Percentiles rank a stretch among this genome's conserved stretches.
These are phyloP conservation scores for Zygotorulaspora mrakii DNA, from an alignment of 1,139 yeast genomes.

Conservation along the genomic window DNA sequence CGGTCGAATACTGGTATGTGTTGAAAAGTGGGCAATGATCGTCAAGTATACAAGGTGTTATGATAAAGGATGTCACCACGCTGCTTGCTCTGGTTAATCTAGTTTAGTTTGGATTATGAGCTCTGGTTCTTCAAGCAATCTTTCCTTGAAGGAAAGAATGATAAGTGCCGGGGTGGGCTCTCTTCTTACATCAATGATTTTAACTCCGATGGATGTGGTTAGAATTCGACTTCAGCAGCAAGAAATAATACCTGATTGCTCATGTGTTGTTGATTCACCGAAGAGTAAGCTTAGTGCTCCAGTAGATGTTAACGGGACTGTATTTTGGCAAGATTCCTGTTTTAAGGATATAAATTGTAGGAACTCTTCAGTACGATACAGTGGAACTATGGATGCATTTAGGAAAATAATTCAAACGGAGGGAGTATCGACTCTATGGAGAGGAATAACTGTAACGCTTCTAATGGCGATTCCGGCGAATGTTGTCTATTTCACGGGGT, in stretches of 20 bases:
- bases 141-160: conserved; percentile 52
- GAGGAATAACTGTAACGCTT: conserved; percentile 80
- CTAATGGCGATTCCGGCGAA: conserved; percentile 92
- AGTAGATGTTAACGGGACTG: conserved; percentile 23
- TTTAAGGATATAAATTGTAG: conserved; percentile 32
- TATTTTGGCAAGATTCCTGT: conserved; percentile 43
- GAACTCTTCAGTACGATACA: conserved; percentile 33
- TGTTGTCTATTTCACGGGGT: conserved; percentile 90
- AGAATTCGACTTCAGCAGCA: conserved; percentile 90
- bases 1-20: conserved; percentile 5
- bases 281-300: conserved; percentile 23
- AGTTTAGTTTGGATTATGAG: conserved; percentile 8
- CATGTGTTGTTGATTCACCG: conserved; percentile 31
- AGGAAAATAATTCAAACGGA: conserved; percentile 61
- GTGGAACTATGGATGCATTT: conserved; percentile 72
- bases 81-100: too few relatives aligned
- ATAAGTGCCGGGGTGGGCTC: conserved; percentile 90
- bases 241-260: conserved; percentile 50
- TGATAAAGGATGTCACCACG: not conserved
- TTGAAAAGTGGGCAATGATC: too few relatives aligned
- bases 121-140: conserved; percentile 8
- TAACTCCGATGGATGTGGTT: conserved; percentile 93
- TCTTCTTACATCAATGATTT: conserved; percentile 74
- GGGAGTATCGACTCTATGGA: conserved; percentile 76
- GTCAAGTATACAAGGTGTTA: conserved; percentile 1